Conservation (phyloP, 192 early-diverging fungal species). For the Entrophospora sp. region DNA sequence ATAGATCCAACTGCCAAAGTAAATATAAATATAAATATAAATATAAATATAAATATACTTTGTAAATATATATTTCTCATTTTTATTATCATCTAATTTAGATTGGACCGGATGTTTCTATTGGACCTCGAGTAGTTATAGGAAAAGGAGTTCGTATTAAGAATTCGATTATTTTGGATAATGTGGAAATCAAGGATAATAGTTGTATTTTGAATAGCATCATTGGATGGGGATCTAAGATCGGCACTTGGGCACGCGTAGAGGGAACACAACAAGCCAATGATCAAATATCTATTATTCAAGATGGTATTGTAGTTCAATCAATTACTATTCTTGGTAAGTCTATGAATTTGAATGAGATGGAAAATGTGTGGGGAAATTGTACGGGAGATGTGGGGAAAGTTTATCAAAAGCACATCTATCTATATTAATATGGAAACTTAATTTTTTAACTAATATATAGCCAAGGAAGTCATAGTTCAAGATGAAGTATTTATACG, state of each 20-base stretch:
- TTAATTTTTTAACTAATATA: no score
- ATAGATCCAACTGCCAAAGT: slow-evolving; percentile 86
- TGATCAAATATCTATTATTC: slow-evolving; percentile 67
- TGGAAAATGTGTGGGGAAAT: no score
- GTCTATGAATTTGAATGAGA: background rate
- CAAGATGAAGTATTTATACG: slow-evolving; percentile 90
- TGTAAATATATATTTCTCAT: no score
- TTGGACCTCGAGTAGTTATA: slow-evolving; percentile 81
- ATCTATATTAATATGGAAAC: no score
- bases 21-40: no score
- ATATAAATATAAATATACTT: no score
- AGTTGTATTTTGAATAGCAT: slow-evolving; percentile 81
- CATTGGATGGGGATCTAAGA: slow-evolving; percentile 88
- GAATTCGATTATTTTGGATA: slow-evolving; percentile 90
- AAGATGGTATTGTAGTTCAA: slow-evolving; percentile 85
- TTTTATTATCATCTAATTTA: slow-evolving; percentile 18
- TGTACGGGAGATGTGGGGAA: no score
- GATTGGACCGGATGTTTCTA: slow-evolving; percentile 94
- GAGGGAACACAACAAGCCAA: slow-evolving; percentile 71
- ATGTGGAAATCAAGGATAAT: slow-evolving; percentile 84
- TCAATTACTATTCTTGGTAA: slow-evolving; percentile 82
- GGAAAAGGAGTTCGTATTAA: slow-evolving; percentile 89
- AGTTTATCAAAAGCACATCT: no score
- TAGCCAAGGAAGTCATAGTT: slow-evolving; percentile 79
- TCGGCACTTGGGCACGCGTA: slow-evolving; percentile 89